Evolutionary conservation across 352 stramenopile genomes (phyloP).

Genomic region (Globisporangium parvum): DNA sequence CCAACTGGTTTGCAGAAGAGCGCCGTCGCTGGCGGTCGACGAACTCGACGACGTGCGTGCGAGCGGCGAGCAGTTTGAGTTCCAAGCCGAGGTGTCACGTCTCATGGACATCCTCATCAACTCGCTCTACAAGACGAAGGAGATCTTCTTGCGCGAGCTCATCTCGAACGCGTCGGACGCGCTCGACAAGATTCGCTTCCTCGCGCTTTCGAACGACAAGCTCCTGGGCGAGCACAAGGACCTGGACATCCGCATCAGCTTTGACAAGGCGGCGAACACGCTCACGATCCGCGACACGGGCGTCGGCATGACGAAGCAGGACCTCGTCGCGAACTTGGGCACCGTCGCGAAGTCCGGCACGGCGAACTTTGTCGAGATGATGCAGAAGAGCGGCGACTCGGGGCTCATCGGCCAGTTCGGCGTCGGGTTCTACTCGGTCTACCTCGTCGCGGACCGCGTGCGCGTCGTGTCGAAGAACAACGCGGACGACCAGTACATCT

Average conservation of each 20-base stretch:
- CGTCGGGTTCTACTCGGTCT: slow-evolving; percentile 99
- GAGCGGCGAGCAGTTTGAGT: slow-evolving; percentile 85
- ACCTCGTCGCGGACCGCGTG: slow-evolving; percentile 95
- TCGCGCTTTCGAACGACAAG: slow-evolving; percentile 90
- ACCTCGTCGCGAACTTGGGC: slow-evolving; percentile 96
- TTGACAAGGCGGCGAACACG: slow-evolving; percentile 93
- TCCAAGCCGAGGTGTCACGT: slow-evolving; percentile 96
- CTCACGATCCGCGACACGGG: slow-evolving; percentile 98
- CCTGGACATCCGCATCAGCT: slow-evolving; percentile 96
- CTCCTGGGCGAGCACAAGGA: slow-evolving; percentile 88
- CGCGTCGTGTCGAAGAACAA: slow-evolving; percentile 97
- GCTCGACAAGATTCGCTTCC: slow-evolving; percentile 99
- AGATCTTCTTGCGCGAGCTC: slow-evolving; percentile 81
- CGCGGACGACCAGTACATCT: slow-evolving; percentile 97
- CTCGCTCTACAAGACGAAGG: slow-evolving; percentile 18
- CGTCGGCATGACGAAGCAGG: slow-evolving; percentile 98
- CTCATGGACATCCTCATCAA: slow-evolving; percentile 90
- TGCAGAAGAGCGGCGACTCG: slow-evolving; percentile 89
- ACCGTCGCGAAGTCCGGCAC: slow-evolving; percentile 98
- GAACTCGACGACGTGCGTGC: slow-evolving; percentile 34
- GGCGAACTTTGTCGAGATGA: slow-evolving; percentile 97
- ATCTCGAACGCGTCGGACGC: slow-evolving; percentile 99
- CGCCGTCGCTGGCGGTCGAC: slow-evolving; percentile 32
- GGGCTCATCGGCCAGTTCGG: slow-evolving; percentile 99
- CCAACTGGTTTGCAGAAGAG: slow-evolving; percentile 18